A percentile compares a stretch with the other conserved stretches of the same genome.
Conservation (phyloP, 768 basidiomycete genomes). For the Pulveroboletus sp. region DNA sequence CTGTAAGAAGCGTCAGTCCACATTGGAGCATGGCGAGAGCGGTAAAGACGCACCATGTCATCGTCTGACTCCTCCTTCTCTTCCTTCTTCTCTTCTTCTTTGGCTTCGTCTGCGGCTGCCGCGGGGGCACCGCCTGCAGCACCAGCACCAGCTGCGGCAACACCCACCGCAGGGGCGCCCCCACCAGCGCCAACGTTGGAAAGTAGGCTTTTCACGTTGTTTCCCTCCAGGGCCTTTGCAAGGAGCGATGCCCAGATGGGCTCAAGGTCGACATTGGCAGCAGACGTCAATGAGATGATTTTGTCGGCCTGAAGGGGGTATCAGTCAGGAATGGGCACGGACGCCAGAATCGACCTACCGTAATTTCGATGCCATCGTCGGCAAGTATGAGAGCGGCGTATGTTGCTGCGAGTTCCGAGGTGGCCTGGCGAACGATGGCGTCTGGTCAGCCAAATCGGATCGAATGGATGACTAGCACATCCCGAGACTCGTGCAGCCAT, state of each 20-base stretch:
- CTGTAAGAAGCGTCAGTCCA: constrained; percentile 36
- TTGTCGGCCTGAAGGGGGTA: constrained; percentile 72
- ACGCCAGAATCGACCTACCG: constrained; percentile 53
- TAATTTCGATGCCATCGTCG: constrained; percentile 96
- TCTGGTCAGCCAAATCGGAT: constrained; percentile 13
- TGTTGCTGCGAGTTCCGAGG: constrained; percentile 82
- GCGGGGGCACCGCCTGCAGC: constrained; percentile 57
- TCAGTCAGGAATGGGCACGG: neutral
- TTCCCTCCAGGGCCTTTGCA: constrained; percentile 96
- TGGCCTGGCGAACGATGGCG: constrained; percentile 35
- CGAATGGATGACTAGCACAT: constrained; percentile 4
- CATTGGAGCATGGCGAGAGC: neutral
- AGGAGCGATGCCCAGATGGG: constrained; percentile 97
- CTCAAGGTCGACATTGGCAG: constrained; percentile 84
- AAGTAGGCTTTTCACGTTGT: constrained; percentile 93
- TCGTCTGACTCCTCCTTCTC: constrained; percentile 90
- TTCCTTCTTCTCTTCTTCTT: constrained; percentile 82
- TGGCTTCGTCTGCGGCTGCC: constrained; percentile 67
- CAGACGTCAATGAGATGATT: constrained; percentile 77
- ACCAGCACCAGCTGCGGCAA: constrained; percentile 46
- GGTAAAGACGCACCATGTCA: constrained; percentile 39
- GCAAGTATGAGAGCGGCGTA: constrained; percentile 99
- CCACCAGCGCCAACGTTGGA: constrained; percentile 94
- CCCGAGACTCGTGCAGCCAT: constrained; percentile 10
- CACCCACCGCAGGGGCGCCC: constrained; percentile 71